Conservation (phyloP, 805 yeast genomes). For the Metschnikowia lochheadii region DNA sequence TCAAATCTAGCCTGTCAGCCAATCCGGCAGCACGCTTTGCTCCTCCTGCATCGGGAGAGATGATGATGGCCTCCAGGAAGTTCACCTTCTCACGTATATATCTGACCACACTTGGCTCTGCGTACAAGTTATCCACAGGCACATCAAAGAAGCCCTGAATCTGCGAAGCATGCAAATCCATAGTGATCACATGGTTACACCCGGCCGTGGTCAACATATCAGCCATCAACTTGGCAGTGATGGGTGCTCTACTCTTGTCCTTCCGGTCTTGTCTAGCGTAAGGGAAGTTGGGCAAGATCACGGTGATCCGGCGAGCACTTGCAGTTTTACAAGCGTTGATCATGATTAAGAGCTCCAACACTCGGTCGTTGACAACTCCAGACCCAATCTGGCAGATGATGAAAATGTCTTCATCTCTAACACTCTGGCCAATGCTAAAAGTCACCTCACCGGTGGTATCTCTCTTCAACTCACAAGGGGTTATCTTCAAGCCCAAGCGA, state of each 20-base stretch:
- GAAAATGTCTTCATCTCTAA: constrained; percentile 80
- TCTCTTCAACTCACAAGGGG: constrained; percentile 60
- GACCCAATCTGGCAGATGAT: constrained; percentile 78
- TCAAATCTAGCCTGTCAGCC: constrained; percentile 74
- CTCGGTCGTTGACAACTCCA: constrained; percentile 68
- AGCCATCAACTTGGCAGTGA: constrained; percentile 81
- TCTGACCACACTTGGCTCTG: constrained; percentile 76
- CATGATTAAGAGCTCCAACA: constrained; percentile 71
- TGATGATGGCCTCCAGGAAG: constrained; percentile 61
- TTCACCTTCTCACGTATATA: constrained; percentile 63
- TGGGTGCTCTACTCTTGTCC: constrained; percentile 81
- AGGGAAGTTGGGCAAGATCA: constrained; percentile 78
- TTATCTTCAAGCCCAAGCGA: constrained; percentile 54
- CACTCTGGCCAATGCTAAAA: constrained; percentile 74
- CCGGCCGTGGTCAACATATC: constrained; percentile 81
- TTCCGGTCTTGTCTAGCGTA: constrained; percentile 88
- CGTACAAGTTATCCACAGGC: constrained; percentile 80
- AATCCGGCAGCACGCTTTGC: constrained; percentile 85
- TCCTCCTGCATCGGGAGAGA: constrained; percentile 89
- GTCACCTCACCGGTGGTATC: constrained; percentile 73
- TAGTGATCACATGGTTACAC: constrained; percentile 79
- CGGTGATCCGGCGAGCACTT: constrained; percentile 78
- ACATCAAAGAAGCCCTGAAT: constrained; percentile 82
- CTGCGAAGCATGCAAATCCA: constrained; percentile 87
- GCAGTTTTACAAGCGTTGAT: constrained; percentile 82